A percentile compares a stretch with the other conserved stretches of the same genome.
Evolutionary conservation across 352 stramenopile genomes (phyloP).

Genomic region (Globisporangium splendens): DNA sequence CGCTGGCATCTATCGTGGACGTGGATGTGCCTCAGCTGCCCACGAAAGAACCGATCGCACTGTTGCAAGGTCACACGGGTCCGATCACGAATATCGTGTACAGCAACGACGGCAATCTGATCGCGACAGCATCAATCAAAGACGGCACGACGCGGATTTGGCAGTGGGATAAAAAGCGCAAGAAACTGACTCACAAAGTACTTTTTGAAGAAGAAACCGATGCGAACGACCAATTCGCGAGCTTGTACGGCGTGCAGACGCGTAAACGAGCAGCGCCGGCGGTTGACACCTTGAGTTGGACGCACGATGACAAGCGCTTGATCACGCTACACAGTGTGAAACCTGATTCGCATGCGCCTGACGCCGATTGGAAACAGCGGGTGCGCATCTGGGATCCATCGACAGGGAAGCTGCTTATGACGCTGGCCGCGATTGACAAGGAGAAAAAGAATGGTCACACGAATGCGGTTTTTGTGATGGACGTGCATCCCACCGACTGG

Average conservation of each 20-base stretch:
- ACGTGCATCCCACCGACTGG: slow-evolving; percentile 71
- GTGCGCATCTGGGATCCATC: slow-evolving; percentile 64
- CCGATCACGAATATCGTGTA: slow-evolving; percentile 94
- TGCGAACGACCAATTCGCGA: slow-evolving; percentile 39
- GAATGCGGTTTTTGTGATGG: slow-evolving; percentile 79
- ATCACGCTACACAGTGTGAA: slow-evolving; percentile 75
- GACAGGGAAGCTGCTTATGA: slow-evolving; percentile 53
- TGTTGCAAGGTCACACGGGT: slow-evolving; percentile 87
- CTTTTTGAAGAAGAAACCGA: slow-evolving; percentile 43
- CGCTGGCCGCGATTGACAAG: slow-evolving; percentile 48
- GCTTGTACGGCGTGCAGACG: slow-evolving; percentile 40
- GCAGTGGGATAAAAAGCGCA: slow-evolving; percentile 60
- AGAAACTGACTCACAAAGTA: slow-evolving; percentile 46
- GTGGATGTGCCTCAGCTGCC: slow-evolving; percentile 34
- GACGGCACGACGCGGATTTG: slow-evolving; percentile 84
- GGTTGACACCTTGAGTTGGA: slow-evolving; percentile 69
- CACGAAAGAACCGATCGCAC: slow-evolving; percentile 50
- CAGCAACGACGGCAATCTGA: slow-evolving; percentile 84
- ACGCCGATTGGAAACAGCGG: slow-evolving; percentile 54
- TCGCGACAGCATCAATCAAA: slow-evolving; percentile 93
- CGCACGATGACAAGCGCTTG: slow-evolving; percentile 48
- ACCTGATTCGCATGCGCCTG: slow-evolving; percentile 36
- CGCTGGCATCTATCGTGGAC: slow-evolving; percentile 39
- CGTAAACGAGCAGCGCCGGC: slow-evolving; percentile 40
- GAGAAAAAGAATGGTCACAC: slow-evolving; percentile 64